Percentiles rank a stretch among this genome's conserved stretches.
These are phyloP conservation scores for Paramecium primaurelia DNA, from an alignment of 73 alveolate genomes.

Conservation along the genomic window DNA sequence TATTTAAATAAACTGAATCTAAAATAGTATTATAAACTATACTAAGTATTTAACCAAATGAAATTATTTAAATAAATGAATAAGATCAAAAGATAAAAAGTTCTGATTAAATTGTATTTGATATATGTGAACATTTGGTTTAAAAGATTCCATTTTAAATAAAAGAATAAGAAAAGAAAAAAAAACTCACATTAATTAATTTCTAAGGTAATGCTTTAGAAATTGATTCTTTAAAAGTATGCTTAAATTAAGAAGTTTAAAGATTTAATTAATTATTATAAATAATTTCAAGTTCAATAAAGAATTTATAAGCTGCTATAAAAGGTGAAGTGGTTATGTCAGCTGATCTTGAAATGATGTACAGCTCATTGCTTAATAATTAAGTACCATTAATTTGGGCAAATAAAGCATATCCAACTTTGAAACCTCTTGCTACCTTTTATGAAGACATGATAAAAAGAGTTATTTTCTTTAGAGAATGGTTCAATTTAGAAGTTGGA, in stretches of 20 bases:
- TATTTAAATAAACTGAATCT: conserved; percentile 63
- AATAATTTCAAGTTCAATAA: conserved; percentile 78
- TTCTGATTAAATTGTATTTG: conserved; percentile 35
- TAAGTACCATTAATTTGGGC: conserved; percentile 95
- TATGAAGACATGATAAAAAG: conserved; percentile 86
- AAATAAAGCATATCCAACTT: conserved; percentile 89
- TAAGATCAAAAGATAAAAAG: not conserved
- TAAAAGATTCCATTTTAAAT: conserved; percentile 47
- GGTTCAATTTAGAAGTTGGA: conserved; percentile 80
- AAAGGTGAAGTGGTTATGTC: conserved; percentile 96
- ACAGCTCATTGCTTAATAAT: conserved; percentile 77
- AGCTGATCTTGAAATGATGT: conserved; percentile 88
- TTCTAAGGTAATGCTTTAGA: conserved; percentile 54
- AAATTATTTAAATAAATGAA: not conserved
- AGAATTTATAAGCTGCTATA: conserved; percentile 84
- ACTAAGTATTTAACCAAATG: conserved; percentile 17
- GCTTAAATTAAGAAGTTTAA: conserved; percentile 68
- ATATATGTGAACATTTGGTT: conserved; percentile 20
- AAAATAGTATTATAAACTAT: conserved; percentile 21
- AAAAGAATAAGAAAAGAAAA: conserved; percentile 63
- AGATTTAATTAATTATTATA: conserved; percentile 85
- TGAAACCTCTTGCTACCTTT: conserved; percentile 93
- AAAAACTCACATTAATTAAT: conserved; percentile 41
- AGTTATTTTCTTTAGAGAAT: conserved; percentile 87
- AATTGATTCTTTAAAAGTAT: conserved; percentile 71